Percentiles rank a stretch among this genome's conserved stretches.
Evolutionary conservation across 2,329 filamentous ascomycete species (phyloP).

Genomic region (Aspergillus neoniger): DNA sequence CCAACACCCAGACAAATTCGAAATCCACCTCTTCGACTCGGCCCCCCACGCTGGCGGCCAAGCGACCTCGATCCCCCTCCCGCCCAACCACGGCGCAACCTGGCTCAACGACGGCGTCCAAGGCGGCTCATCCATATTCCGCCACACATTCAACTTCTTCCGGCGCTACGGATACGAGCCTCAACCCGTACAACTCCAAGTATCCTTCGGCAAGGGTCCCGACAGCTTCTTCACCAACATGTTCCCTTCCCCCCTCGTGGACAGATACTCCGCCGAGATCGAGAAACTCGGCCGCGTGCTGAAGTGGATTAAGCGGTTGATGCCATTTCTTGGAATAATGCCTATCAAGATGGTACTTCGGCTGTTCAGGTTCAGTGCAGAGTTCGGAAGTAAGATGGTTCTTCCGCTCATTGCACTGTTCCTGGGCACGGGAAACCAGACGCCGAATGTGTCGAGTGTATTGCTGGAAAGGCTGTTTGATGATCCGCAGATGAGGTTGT

Average conservation of each 20-base stretch:
- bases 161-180: constrained; percentile 58
- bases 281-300: constrained; percentile 57
- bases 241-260: constrained; percentile 58
- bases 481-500: constrained; percentile 61
- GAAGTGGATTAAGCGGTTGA: constrained; percentile 57
- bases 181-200: constrained; percentile 60
- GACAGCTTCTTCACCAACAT: constrained; percentile 64
- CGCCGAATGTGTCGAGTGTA: constrained; percentile 68
- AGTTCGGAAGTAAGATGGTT: constrained; percentile 71
- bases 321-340: constrained; percentile 58
- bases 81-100: constrained; percentile 58
- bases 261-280: constrained; percentile 58
- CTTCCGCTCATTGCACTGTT: constrained; percentile 73
- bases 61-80: constrained; percentile 59
- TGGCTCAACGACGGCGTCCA: constrained; percentile 66
- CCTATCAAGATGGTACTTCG: constrained; percentile 66
- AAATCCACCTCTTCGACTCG: constrained; percentile 64
- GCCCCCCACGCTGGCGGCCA: constrained; percentile 62
- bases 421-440: constrained; percentile 73
- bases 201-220: constrained; percentile 60
- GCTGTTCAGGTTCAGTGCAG: constrained; percentile 67
- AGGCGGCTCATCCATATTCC: constrained; percentile 62
- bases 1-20: constrained; percentile 65
- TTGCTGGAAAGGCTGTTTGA: constrained; percentile 65
- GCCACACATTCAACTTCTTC: constrained; percentile 65